Base-by-base conservation (phyloP, 2,329 filamentous ascomycete genomes). In the Lachnellula arida region DNA sequence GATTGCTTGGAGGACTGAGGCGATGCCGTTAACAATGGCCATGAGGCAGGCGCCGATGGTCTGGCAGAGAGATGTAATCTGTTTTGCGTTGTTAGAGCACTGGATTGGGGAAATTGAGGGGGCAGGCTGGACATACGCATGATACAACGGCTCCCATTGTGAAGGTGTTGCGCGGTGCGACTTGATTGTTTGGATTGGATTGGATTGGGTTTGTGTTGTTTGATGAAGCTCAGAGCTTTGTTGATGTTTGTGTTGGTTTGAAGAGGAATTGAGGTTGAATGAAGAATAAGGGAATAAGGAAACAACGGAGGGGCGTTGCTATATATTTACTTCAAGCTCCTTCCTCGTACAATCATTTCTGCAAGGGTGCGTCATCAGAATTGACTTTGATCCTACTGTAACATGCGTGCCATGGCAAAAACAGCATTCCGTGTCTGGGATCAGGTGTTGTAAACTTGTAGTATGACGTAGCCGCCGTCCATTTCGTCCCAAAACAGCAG, bases 1-100 rank as follows among this genome's bases (percentile, higher is more conserved):
- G 59, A 71, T 68, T 8, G 62, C 65, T 58, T 66, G 60, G n/a
- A 69, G 64, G 32, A 69, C 60, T n/a, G 56, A 56, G 40, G 67
- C 80, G 59, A 83, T 80, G 50, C 75, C 78, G 62, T 80, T 79
- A 59, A 83, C 75, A 60, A 83, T 74, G 60, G 76, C 75, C 75
- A 80, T 70, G 42, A 71, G 61, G 43, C 65, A 65, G 25, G 63
- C 54, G 35, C 68, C 68, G 56, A 71, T 70, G 51, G 68, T 65
- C 39, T 62, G 67, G 63, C 67, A 70, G 43, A 70, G 46, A 53
- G 60, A 58, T 32, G 61, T 58, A 53, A 71, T 68, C 68, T 71
- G 44, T 61, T n/a, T 34, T 37, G 37, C 23, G 19, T 39, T 42
- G 48, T 65, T 61, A 61, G 59, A 17, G 15, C 12, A 11, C 17